Evolutionary conservation across 148 eudicot genomes (phyloP), one percentile per base, ranked within the genome.

Genomic region (Oxyria digyna): DNA sequence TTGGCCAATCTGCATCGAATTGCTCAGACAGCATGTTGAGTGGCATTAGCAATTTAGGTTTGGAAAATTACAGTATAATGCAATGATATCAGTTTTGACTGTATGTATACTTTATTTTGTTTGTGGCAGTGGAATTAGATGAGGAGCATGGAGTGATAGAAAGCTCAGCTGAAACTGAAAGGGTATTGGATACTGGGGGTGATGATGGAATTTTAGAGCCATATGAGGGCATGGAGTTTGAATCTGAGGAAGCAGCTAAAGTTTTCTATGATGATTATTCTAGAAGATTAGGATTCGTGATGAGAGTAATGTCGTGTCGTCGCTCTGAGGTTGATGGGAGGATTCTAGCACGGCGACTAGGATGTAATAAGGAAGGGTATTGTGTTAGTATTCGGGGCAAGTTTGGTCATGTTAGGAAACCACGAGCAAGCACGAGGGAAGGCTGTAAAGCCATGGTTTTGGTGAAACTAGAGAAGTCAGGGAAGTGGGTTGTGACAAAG

Each of bases 321-420:
- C 72, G 77, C 23, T 79, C 82, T 11, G 74, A 72, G 76, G 72
- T 72, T 35, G 82, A 75, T 67, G 79, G 79, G 37, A 72, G 74
- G 54, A 73, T 79, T 26, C 59, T 79, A 24, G 74, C 74, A 7
- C 78, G 74, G 23, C 74, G 79, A 2, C 74, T 79, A 14, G 76
- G 76, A 4, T 79, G 82, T 66, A 79, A 79, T 59, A 79, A 75
- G 62, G 82, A 79, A 72, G 82, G 82, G 2, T 57, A 68, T 66
- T 75, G 78, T 68, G 55, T 71, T 29, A 74, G 73, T 52, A 40
- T 46, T 29, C 45, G 75, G 40, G 71, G 70, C 43, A 68, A 75
- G 72, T 48, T 59, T 20, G 67, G 63, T 8, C 27, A 66, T 23
- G 55, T 46, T n/a, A 66, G 69, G 55, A 75, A 75, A 27, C 67